Conservation (phyloP, 2,329 filamentous ascomycete genomes). For the Diaporthe caulivora region DNA sequence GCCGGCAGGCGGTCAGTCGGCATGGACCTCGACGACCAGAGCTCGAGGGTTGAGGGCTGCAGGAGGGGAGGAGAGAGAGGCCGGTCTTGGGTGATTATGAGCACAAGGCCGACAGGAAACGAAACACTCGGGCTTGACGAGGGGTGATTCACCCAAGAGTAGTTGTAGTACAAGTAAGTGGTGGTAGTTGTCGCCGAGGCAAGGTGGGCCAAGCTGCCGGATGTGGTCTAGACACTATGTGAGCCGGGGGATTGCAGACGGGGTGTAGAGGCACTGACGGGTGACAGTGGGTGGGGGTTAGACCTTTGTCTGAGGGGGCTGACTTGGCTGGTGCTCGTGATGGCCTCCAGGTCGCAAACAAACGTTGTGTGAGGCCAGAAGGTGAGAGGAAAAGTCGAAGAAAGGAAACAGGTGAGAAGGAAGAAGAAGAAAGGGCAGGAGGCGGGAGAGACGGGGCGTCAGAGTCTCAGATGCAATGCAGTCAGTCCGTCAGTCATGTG, state of each 20-base stretch:
- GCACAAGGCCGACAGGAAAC: no score
- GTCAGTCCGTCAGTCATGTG: conserved; percentile 35
- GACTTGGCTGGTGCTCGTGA: neutral
- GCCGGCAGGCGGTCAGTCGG: neutral
- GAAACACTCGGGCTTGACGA: neutral
- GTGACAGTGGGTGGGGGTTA: neutral
- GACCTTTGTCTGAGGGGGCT: neutral
- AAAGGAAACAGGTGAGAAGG: neutral
- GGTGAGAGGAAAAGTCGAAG: neutral
- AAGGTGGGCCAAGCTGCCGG: conserved; percentile 14
- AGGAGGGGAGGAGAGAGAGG: neutral
- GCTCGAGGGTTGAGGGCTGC: neutral
- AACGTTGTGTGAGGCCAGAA: conserved; percentile 1
- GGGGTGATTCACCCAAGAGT: neutral
- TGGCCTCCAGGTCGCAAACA: neutral
- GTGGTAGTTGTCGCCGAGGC: conserved; percentile 31
- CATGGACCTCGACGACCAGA: neutral
- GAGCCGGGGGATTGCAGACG: conserved; percentile 17
- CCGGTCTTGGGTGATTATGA: neutral
- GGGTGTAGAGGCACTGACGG: conserved; percentile 7
- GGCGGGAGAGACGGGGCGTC: conserved; percentile 23
- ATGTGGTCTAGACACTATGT: conserved; percentile 22
- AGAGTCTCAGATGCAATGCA: conserved; percentile 33
- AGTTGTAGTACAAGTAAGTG: neutral
- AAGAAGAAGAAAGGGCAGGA: conserved; percentile 9